Conservation (phyloP, 805 yeast species). For the Starmerella bacillaris region DNA sequence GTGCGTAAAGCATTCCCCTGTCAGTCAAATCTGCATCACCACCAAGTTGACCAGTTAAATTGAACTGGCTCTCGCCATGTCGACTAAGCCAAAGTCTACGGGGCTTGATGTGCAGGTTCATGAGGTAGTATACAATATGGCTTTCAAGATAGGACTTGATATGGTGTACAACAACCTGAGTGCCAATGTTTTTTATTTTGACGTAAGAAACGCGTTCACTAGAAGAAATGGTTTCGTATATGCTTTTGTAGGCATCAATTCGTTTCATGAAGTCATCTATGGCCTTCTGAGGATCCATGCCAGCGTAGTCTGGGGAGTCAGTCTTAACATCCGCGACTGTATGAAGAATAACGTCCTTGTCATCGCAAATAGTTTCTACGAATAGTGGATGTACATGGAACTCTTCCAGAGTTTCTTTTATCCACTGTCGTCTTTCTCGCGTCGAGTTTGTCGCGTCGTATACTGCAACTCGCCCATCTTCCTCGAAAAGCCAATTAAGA, state of each 20-base stretch:
- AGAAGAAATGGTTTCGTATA: slow-evolving; percentile 52
- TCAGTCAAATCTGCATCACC: slow-evolving; percentile 79
- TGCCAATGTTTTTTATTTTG: slow-evolving; percentile 70
- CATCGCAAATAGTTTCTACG: slow-evolving; percentile 81
- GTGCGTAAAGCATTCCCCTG: slow-evolving; percentile 70
- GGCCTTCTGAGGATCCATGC: slow-evolving; percentile 53
- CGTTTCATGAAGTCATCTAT: slow-evolving; percentile 53
- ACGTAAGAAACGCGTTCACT: slow-evolving; percentile 51
- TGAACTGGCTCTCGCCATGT: slow-evolving; percentile 88
- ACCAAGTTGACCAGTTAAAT: slow-evolving; percentile 85
- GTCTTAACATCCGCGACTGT: slow-evolving; percentile 77
- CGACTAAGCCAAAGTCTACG: slow-evolving; percentile 84
- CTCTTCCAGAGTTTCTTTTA: slow-evolving; percentile 25
- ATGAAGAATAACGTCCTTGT: slow-evolving; percentile 53
- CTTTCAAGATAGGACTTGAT: slow-evolving; percentile 80
- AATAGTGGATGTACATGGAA: slow-evolving; percentile 72
- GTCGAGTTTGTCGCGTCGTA: slow-evolving; percentile 90
- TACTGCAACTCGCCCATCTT: slow-evolving; percentile 76
- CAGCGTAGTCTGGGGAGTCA: slow-evolving; percentile 64
- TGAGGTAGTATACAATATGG: slow-evolving; percentile 82
- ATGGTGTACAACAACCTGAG: slow-evolving; percentile 72
- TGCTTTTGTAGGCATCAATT: slow-evolving; percentile 53
- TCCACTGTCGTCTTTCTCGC: slow-evolving; percentile 45
- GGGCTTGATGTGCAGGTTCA: slow-evolving; percentile 88
- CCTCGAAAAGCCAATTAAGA: slow-evolving; percentile 69